Percentiles rank a stretch among this genome's conserved stretches.
Conservation (phyloP, 1,284 basidiomycete species). For the Trichosporon ovoides region DNA sequence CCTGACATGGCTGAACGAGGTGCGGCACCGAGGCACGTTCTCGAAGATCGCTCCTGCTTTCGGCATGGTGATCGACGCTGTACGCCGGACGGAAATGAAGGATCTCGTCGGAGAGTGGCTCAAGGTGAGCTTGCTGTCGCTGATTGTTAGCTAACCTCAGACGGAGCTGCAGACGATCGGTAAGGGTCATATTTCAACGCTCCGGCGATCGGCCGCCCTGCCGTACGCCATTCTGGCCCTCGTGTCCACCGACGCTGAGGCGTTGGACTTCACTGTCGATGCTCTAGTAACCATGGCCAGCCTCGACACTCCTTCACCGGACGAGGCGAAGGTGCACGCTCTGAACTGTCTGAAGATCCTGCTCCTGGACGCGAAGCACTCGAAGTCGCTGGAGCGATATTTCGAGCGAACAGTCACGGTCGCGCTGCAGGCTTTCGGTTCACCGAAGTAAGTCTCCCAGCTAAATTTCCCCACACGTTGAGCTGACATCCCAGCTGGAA, state of each 20-base stretch:
- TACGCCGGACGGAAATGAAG: constrained; percentile 21
- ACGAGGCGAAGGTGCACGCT: constrained; percentile 45
- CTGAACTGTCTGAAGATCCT: constrained; percentile 48
- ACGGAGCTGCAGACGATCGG: constrained; percentile 38
- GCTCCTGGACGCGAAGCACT: constrained; percentile 43
- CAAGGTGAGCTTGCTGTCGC: constrained; percentile 22
- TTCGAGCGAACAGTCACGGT: constrained; percentile 42
- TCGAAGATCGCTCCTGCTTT: constrained; percentile 41
- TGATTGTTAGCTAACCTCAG: constrained; percentile 14
- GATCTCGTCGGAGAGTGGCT: constrained; percentile 37
- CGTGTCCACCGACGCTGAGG: constrained; percentile 27
- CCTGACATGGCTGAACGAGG: constrained; percentile 45
- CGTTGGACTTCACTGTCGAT: constrained; percentile 34
- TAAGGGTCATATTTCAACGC: constrained; percentile 39
- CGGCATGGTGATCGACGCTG: constrained; percentile 32
- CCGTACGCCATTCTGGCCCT: constrained; percentile 45
- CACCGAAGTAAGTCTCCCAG: constrained; percentile 29
- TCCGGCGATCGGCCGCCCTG: constrained; percentile 46
- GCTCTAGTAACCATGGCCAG: constrained; percentile 32
- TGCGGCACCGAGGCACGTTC: constrained; percentile 48
- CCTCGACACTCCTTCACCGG: constrained; percentile 30
- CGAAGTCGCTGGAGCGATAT: constrained; percentile 31
- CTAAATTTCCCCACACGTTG: neutral
- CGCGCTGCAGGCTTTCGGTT: constrained; percentile 42
- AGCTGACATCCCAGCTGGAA: constrained; percentile 41